phyloP scores from a whole-genome alignment of 2,329 filamentous ascomycete species.

The Knufia petricola region DNA sequence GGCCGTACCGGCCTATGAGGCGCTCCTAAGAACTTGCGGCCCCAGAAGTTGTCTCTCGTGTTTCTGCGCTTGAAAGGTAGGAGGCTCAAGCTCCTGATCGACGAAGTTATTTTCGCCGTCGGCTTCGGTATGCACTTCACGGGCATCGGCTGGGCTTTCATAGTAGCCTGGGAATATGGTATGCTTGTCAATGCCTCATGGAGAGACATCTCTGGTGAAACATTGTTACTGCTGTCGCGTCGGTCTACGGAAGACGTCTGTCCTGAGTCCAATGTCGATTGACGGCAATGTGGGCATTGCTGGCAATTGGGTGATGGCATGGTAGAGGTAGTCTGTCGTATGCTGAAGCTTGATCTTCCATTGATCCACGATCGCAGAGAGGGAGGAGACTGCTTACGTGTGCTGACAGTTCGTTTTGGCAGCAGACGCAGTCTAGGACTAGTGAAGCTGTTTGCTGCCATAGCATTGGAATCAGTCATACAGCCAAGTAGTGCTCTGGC shows the following conservation, averaged over 20 bases:
- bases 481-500: neutral
- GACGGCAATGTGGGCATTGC: neutral
- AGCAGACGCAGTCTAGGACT: neutral
- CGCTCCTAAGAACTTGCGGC: neutral
- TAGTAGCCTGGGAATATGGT: neutral
- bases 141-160: neutral
- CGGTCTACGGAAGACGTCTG: too few relatives aligned
- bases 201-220: neutral
- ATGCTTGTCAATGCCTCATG: neutral
- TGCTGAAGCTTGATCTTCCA: too few relatives aligned
- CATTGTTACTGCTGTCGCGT: too few relatives aligned
- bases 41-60: neutral
- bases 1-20: neutral
- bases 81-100: neutral
- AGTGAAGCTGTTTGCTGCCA: neutral
- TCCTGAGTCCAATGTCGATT: too few relatives aligned
- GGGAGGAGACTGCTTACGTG: neutral
- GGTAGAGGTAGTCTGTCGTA: too few relatives aligned
- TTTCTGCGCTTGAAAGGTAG: too few relatives aligned
- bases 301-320: neutral
- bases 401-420: neutral
- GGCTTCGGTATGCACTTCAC: neutral
- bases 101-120: neutral
- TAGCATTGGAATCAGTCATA: neutral
- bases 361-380: neutral